A percentile compares a stretch with the other conserved stretches of the same genome.
These are phyloP conservation scores for Oryza rufipogon DNA, from an alignment of 176 grass and related monocot species.

Conservation along the genomic window DNA sequence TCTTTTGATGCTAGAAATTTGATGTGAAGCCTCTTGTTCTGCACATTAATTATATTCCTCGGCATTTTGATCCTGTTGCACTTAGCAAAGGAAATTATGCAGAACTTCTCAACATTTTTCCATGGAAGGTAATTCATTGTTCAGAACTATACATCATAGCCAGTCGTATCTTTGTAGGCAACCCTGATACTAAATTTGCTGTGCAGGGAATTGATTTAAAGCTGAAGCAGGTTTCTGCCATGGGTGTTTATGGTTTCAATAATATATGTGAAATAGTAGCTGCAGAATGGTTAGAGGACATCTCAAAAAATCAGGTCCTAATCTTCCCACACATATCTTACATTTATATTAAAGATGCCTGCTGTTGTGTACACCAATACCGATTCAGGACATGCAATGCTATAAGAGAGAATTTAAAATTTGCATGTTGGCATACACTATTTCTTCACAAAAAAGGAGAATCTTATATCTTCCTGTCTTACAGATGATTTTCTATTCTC, in stretches of 20 bases:
- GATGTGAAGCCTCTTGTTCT: constrained; percentile 79
- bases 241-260: constrained; percentile 93
- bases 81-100: constrained; percentile 92
- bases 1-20: constrained; percentile 79
- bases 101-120: constrained; percentile 97
- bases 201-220: constrained; percentile 93
- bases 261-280: constrained; percentile 85
- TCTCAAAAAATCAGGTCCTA: constrained; percentile 95
- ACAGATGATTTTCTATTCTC: background rate
- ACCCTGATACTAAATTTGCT: constrained; percentile 25
- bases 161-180: constrained; percentile 1
- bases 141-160: background rate
- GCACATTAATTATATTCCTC: constrained; percentile 91
- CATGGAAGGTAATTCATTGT: constrained; percentile 79
- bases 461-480: constrained; percentile 10
- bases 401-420: background rate
- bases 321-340: constrained; percentile 30
- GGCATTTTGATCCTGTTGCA: constrained; percentile 85
- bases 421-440: background rate
- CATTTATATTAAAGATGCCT: constrained; percentile 8
- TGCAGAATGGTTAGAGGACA: constrained; percentile 94
- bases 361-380: background rate
- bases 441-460: constrained; percentile 6
- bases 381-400: background rate
- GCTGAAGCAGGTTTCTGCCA: constrained; percentile 90